These are phyloP conservation scores for Zygotorulaspora florentina DNA, from an alignment of 805 yeast genomes.

Conservation along the genomic window DNA sequence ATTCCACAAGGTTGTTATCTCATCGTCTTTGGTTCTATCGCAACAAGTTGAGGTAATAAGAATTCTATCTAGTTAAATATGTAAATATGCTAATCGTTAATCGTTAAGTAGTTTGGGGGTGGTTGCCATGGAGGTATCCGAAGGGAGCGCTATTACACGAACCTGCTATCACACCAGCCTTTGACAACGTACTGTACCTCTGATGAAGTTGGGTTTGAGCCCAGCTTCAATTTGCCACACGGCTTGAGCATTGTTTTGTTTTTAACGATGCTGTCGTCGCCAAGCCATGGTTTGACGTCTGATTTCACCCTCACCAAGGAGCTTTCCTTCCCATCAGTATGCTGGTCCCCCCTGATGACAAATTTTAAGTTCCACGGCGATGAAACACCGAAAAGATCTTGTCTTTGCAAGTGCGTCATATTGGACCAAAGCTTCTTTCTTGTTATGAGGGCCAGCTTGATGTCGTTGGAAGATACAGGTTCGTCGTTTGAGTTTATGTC, in stretches of 20 bases:
- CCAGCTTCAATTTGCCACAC: constrained; percentile 27
- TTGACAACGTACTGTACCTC: constrained; percentile 34
- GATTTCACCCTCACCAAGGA: constrained; percentile 28
- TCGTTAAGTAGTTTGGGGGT: not conserved
- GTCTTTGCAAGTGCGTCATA: constrained; percentile 24
- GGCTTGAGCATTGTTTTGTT: constrained; percentile 26
- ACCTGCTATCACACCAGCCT: constrained; percentile 35
- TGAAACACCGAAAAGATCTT: constrained; percentile 30
- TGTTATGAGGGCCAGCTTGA: constrained; percentile 30
- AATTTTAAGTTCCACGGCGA: constrained; percentile 27
- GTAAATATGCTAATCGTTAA: not conserved
- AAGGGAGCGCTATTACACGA: constrained; percentile 4
- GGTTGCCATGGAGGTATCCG: not conserved
- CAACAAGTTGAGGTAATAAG: not conserved
- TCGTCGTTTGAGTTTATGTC: constrained; percentile 16
- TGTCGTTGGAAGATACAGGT: constrained; percentile 20
- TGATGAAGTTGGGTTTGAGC: constrained; percentile 11
- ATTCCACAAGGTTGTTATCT: no score
- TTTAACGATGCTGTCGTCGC: constrained; percentile 3
- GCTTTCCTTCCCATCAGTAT: constrained; percentile 8
- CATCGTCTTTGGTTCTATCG: no score
- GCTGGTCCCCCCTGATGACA: constrained; percentile 6
- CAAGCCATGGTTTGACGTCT: constrained; percentile 28
- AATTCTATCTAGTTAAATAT: constrained; percentile 1
- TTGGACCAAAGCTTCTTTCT: constrained; percentile 34